These are phyloP conservation scores for Russula earlei DNA, from an alignment of 768 basidiomycete genomes.

Conservation along the genomic window DNA sequence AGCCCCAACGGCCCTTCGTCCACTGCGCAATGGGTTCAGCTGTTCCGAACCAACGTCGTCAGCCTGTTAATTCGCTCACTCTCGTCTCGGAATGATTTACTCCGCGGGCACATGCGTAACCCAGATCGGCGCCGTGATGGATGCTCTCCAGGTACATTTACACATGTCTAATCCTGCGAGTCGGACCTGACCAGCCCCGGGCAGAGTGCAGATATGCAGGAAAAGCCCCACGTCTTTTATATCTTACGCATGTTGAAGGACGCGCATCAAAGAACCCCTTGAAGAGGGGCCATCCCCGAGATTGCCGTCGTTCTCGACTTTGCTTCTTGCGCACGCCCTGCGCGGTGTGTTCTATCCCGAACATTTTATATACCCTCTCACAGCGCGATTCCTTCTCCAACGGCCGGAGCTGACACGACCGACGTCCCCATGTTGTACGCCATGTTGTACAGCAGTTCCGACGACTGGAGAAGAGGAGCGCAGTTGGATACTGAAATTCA, in stretches of 20 bases:
- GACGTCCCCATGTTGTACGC: conserved; percentile 90
- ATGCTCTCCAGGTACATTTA: conserved; percentile 49
- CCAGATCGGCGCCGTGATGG: conserved; percentile 54
- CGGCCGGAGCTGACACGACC: conserved; percentile 60
- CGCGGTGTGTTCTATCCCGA: conserved; percentile 80
- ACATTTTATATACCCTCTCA: conserved; percentile 79
- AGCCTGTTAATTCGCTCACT: conserved; percentile 64
- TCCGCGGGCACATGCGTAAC: conserved; percentile 54
- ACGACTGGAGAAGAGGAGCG: conserved; percentile 80
- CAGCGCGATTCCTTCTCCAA: conserved; percentile 83
- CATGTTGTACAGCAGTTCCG: conserved; percentile 72
- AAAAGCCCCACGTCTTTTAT: conserved; percentile 63
- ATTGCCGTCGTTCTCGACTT: conserved; percentile 68
- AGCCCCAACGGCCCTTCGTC: conserved; percentile 49
- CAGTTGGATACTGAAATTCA: conserved; percentile 79
- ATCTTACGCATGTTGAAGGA: conserved; percentile 62
- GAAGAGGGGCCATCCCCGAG: conserved; percentile 36
- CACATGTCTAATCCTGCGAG: neutral
- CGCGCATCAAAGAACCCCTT: conserved; percentile 36
- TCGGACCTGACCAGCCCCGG: conserved; percentile 19
- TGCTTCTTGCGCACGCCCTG: conserved; percentile 76
- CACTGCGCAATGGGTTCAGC: conserved; percentile 72
- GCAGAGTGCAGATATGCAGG: conserved; percentile 60
- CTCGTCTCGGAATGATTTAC: conserved; percentile 50
- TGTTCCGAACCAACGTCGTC: conserved; percentile 74